Evolutionary conservation across 108 stramenopile species (phyloP).

Genomic region (Skeletonema costatum): DNA sequence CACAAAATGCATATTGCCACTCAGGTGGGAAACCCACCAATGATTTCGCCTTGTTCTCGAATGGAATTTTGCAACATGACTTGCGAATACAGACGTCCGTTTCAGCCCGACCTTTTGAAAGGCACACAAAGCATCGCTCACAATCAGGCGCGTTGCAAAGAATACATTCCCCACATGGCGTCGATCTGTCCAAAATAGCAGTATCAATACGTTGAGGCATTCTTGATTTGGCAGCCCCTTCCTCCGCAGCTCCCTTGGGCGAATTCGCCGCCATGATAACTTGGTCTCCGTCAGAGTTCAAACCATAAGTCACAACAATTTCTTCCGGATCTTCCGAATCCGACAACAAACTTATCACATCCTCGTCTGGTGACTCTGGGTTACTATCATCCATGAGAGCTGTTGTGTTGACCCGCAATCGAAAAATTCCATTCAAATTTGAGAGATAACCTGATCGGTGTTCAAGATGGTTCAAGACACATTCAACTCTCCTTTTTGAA

Average conservation of each 20-base stretch:
- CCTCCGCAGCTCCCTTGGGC: not conserved
- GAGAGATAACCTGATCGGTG: constrained; percentile 27
- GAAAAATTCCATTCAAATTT: constrained; percentile 14
- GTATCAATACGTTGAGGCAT: not conserved
- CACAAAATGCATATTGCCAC: constrained; percentile 46
- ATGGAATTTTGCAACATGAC: constrained; percentile 48
- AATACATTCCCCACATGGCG: constrained; percentile 21
- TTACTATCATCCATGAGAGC: not conserved
- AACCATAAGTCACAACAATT: not conserved
- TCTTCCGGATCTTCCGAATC: not conserved
- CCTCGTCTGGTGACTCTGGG: not conserved
- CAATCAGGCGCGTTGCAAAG: constrained; percentile 37
- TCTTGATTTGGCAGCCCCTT: not conserved
- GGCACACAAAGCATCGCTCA: constrained; percentile 26
- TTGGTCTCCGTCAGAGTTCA: constrained; percentile 7
- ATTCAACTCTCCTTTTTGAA: constrained; percentile 10
- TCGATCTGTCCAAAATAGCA: no score
- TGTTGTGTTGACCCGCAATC: constrained; percentile 10
- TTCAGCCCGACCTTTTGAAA: not conserved
- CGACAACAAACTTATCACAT: not conserved
- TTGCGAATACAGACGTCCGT: not conserved
- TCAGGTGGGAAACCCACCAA: constrained; percentile 30
- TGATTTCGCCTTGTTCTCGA: constrained; percentile 26
- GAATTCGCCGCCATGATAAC: constrained; percentile 3
- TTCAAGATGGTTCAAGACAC: constrained; percentile 35